Conservation (phyloP, 257 asterid genomes). For the Haberlea rhodopensis region DNA sequence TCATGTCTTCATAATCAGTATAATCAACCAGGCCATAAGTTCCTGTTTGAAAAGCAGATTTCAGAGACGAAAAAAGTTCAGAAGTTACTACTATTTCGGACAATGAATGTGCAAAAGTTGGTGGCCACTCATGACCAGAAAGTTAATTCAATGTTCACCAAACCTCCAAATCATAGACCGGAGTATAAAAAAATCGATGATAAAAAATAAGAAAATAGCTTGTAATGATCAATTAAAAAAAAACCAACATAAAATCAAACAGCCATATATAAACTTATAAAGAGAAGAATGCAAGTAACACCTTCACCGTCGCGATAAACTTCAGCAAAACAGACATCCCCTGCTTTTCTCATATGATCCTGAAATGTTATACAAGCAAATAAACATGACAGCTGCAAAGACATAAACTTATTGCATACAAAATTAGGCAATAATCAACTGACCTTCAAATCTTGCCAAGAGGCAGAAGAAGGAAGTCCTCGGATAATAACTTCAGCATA, state of each 20-base stretch:
- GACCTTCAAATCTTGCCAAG: constrained; percentile 99
- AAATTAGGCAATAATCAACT: constrained; percentile 17
- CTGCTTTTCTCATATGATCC: constrained; percentile 99
- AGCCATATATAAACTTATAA: background rate
- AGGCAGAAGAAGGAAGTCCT: constrained; percentile 98
- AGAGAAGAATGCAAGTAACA: constrained; percentile 26
- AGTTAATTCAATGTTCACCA: background rate
- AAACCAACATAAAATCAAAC: background rate
- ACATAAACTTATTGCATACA: background rate
- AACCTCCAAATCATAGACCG: too few relatives aligned
- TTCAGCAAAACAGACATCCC: constrained; percentile 99
- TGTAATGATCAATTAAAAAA: background rate
- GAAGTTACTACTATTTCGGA: background rate
- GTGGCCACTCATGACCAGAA: constrained; percentile 3
- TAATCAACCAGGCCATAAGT: constrained; percentile 95
- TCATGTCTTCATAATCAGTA: constrained; percentile 92
- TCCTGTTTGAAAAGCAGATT: constrained; percentile 44
- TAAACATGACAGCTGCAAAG: constrained; percentile 13
- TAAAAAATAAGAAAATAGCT: background rate
- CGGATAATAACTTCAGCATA: constrained; percentile 70
- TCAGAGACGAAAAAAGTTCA: constrained; percentile 15
- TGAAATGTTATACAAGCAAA: constrained; percentile 32
- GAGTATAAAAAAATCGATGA: background rate
- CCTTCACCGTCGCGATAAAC: constrained; percentile 97
- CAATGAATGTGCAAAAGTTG: constrained; percentile 8